Conservation (phyloP, 345 rosid genomes). For the Brassica juncea region DNA sequence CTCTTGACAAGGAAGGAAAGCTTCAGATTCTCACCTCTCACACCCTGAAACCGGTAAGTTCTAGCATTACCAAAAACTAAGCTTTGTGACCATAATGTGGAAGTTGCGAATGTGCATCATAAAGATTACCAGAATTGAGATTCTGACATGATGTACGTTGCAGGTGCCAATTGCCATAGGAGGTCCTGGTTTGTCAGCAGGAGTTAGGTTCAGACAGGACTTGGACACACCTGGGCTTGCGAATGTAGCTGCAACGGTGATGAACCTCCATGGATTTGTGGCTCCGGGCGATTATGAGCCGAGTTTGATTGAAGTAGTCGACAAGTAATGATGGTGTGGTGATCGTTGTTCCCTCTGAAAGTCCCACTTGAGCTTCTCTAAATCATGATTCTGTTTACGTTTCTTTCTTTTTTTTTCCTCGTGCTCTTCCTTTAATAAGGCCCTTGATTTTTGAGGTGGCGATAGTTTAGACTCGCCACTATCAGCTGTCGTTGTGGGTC, state of each 20-base stretch:
- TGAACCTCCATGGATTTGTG: slow-evolving; percentile 89
- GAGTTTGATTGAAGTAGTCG: slow-evolving; percentile 78
- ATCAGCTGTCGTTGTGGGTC: slow-evolving; percentile 7
- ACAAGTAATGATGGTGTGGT: slow-evolving; percentile 37
- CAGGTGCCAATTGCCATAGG: slow-evolving; percentile 97
- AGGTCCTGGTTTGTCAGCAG: slow-evolving; percentile 77
- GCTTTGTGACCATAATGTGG: no score
- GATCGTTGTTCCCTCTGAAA: not conserved
- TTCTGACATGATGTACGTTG: slow-evolving; percentile 4
- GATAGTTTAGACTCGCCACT: slow-evolving; percentile 4
- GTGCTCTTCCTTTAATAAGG: slow-evolving; percentile 16
- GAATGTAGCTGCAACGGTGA: slow-evolving; percentile 94
- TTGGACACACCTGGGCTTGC: slow-evolving; percentile 78
- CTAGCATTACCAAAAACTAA: not conserved
- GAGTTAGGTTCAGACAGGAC: slow-evolving; percentile 74
- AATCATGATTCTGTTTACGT: not conserved
- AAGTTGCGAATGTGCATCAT: no score
- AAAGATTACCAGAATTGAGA: not conserved
- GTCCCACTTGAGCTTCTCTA: slow-evolving; percentile 1
- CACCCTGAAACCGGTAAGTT: slow-evolving; percentile 86
- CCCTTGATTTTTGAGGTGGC: slow-evolving; percentile 25
- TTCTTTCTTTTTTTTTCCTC: not conserved
- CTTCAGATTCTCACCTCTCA: slow-evolving; percentile 96
- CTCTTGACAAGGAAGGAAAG: slow-evolving; percentile 66
- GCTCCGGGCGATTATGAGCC: slow-evolving; percentile 91